phyloP scores from a whole-genome alignment of 2,329 filamentous ascomycete genomes.

The Xylaria sp. region DNA sequence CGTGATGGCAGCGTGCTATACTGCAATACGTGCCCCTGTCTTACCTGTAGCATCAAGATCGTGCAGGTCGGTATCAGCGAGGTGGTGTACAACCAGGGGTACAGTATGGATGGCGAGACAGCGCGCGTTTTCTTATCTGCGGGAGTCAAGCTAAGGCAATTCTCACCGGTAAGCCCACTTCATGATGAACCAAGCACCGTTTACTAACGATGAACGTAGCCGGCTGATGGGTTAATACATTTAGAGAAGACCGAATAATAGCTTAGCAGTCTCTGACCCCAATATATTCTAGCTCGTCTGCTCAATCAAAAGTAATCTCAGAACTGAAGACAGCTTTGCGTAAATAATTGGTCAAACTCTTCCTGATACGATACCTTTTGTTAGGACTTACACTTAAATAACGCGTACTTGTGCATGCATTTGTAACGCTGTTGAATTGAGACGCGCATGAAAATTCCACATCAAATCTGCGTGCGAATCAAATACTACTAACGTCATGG shows the following conservation, averaged over 20 bases:
- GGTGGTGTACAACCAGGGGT: slow-evolving; percentile 91
- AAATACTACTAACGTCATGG: background rate
- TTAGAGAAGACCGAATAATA: slow-evolving; percentile 48
- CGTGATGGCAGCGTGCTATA: slow-evolving; percentile 83
- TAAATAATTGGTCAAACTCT: too few species aligned
- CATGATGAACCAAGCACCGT: background rate
- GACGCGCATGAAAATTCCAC: background rate
- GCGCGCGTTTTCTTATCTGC: slow-evolving; percentile 83
- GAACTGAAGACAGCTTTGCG: too few species aligned
- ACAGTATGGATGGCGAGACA: slow-evolving; percentile 90
- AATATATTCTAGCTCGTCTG: background rate
- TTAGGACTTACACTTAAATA: background rate
- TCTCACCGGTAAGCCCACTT: slow-evolving; percentile 71
- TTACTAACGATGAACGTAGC: slow-evolving; percentile 43
- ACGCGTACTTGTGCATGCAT: background rate
- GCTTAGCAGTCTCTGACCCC: background rate
- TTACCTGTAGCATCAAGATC: slow-evolving; percentile 99
- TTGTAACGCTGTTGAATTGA: background rate
- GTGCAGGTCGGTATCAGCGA: slow-evolving; percentile 94
- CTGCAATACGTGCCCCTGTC: slow-evolving; percentile 94
- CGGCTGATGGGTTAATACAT: slow-evolving; percentile 59
- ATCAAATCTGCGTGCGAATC: background rate
- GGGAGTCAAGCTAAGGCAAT: slow-evolving; percentile 85
- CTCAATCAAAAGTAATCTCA: too few species aligned
- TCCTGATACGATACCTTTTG: too few species aligned